Evolutionary conservation across 495 filamentous ascomycete species (phyloP).

Genomic region (Lasiosphaeria ovina): DNA sequence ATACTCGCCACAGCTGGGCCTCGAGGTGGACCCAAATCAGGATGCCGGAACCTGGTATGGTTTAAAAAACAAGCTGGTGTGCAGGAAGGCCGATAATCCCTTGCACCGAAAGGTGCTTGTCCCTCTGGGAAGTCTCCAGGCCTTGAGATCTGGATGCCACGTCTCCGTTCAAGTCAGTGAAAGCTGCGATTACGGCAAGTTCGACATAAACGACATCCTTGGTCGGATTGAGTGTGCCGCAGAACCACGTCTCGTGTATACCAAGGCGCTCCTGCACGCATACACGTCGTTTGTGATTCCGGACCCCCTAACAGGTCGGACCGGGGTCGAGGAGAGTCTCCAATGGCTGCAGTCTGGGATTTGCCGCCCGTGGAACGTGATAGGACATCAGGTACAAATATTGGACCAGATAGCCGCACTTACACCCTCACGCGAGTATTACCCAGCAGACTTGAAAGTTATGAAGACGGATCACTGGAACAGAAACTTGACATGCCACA

Average conservation of each 20-base stretch:
- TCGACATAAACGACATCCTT: constrained; percentile 47
- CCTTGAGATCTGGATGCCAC: constrained; percentile 28
- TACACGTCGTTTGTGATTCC: constrained; percentile 57
- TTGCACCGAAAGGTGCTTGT: constrained; percentile 35
- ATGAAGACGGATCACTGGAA: constrained; percentile 54
- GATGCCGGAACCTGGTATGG: constrained; percentile 52
- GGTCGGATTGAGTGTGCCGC: constrained; percentile 47
- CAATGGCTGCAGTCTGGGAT: constrained; percentile 48
- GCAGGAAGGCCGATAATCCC: constrained; percentile 31
- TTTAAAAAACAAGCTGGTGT: constrained; percentile 44
- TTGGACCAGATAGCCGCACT: constrained; percentile 43
- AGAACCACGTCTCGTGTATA: constrained; percentile 46
- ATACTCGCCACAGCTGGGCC: constrained; percentile 42
- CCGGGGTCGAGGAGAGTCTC: constrained; percentile 61
- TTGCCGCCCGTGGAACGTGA: constrained; percentile 42
- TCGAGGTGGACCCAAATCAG: constrained; percentile 51
- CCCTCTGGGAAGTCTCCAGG: constrained; percentile 30
- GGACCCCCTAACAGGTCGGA: constrained; percentile 55
- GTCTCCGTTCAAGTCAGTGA: constrained; percentile 28
- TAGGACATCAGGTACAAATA: constrained; percentile 24
- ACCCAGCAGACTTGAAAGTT: constrained; percentile 49
- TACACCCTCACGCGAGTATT: constrained; percentile 53
- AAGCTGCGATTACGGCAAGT: constrained; percentile 37
- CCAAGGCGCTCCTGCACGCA: constrained; percentile 57
- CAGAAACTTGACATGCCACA: constrained; percentile 39